Conservation (phyloP, 306 rosid species). For the Pyrus pyrifolia region DNA sequence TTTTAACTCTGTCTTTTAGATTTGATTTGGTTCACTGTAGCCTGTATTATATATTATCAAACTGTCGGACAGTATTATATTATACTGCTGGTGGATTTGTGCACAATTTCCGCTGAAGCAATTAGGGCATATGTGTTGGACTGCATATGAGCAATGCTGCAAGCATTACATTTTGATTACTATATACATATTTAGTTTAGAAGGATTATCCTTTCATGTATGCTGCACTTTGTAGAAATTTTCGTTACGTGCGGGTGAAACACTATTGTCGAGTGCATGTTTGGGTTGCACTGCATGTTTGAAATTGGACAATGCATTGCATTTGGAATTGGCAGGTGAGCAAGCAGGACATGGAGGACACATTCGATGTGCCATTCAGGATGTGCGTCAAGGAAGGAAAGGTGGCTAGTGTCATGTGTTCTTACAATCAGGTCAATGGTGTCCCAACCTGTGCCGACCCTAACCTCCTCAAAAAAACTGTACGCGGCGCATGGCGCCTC, state of each 20-base stretch:
- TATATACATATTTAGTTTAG: not conserved
- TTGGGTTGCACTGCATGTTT: not conserved
- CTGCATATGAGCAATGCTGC: too few species aligned
- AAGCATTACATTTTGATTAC: too few species aligned
- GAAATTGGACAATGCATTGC: not conserved
- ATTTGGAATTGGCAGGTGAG: conserved; percentile 44
- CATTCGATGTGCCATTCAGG: conserved; percentile 78
- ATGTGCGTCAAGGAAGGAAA: conserved; percentile 87
- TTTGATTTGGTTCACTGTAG: not conserved
- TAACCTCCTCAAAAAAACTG: conserved; percentile 58
- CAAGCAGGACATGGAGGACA: conserved; percentile 84
- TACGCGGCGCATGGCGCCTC: conserved; percentile 74
- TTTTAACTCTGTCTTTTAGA: not conserved
- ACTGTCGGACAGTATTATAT: too few species aligned
- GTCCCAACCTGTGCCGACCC: conserved; percentile 98
- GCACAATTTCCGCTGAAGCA: too few species aligned
- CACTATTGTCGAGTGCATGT: not conserved
- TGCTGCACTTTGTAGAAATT: too few species aligned
- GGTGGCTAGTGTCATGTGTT: conserved; percentile 93
- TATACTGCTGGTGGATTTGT: too few species aligned
- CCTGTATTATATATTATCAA: too few species aligned
- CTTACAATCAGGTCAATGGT: conserved; percentile 92
- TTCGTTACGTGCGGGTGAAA: not conserved
- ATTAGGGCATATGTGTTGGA: too few species aligned
- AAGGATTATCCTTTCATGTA: not conserved